Percentiles rank a stretch among this genome's conserved stretches.
These are phyloP conservation scores for Xylariaceae sp. DNA, from an alignment of 2,329 filamentous ascomycete species.

Conservation along the genomic window DNA sequence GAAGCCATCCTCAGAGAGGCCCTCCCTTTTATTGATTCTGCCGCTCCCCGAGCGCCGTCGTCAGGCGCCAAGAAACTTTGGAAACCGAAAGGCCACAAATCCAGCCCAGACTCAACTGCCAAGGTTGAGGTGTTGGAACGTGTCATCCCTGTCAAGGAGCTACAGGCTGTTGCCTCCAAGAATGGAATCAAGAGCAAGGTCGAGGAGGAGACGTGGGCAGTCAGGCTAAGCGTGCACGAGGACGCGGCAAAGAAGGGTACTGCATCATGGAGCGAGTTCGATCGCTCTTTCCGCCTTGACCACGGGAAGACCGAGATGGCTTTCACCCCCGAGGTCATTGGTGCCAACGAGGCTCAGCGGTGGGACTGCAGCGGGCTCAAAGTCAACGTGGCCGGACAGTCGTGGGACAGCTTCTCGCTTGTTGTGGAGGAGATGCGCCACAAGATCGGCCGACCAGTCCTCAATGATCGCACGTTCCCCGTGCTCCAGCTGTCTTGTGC, in stretches of 20 bases:
- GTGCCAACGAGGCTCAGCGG: slow-evolving; percentile 38
- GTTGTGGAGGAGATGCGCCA: slow-evolving; percentile 61
- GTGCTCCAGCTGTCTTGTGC: slow-evolving; percentile 57
- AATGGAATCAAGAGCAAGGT: slow-evolving; percentile 11
- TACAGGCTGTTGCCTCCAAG: slow-evolving; percentile 33
- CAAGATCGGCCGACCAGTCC: slow-evolving; percentile 49
- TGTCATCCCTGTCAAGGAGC: slow-evolving; percentile 39
- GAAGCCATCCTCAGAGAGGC: slow-evolving; percentile 51
- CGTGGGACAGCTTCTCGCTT: slow-evolving; percentile 45
- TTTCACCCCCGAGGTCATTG: slow-evolving; percentile 54
- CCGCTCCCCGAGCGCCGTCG: slow-evolving; percentile 38
- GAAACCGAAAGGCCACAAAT: slow-evolving; percentile 46
- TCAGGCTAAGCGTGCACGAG: slow-evolving; percentile 56
- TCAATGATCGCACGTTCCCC: slow-evolving; percentile 61
- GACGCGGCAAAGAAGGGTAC: slow-evolving; percentile 46
- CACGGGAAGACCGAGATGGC: slow-evolving; percentile 52
- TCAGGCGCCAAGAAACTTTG: slow-evolving; percentile 40
- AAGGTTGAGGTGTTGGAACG: slow-evolving; percentile 50
- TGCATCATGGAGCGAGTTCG: slow-evolving; percentile 61
- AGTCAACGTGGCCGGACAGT: slow-evolving; percentile 32
- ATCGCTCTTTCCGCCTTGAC: slow-evolving; percentile 49
- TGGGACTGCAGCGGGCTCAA: slow-evolving; percentile 43
- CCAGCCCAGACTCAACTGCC: slow-evolving; percentile 43
- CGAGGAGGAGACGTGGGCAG: slow-evolving; percentile 56
- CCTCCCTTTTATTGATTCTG: slow-evolving; percentile 51